Conservation (phyloP, 306 rosid genomes). For the Delonix regia region DNA sequence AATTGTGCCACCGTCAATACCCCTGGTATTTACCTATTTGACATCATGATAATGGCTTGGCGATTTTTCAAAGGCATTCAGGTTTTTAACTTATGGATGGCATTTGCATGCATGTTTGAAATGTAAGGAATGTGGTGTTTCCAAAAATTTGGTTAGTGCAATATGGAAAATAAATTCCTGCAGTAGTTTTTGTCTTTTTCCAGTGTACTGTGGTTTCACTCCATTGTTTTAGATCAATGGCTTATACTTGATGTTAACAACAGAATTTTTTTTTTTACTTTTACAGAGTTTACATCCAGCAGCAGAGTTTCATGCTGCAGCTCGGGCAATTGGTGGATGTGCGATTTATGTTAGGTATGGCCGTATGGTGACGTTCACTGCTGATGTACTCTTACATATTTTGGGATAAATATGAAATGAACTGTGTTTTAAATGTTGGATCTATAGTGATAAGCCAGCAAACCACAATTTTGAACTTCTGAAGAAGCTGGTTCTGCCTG, state of each 20-base stretch:
- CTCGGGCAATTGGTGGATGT: conserved; percentile 92
- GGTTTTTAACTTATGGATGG: no score
- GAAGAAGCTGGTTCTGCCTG: conserved; percentile 87
- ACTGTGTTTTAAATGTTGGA: not conserved
- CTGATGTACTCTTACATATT: not conserved
- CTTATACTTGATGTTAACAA: conserved; percentile 20
- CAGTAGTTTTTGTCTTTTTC: no score
- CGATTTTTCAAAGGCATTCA: no score
- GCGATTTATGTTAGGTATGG: conserved; percentile 90
- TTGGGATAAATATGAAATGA: not conserved
- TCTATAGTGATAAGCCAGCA: conserved; percentile 83
- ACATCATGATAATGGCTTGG: no score
- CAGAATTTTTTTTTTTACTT: not conserved
- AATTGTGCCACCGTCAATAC: no score
- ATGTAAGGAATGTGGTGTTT: no score
- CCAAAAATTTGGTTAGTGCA: no score
- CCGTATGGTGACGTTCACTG: not conserved
- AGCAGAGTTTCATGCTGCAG: conserved; percentile 92
- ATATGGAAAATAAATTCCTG: no score
- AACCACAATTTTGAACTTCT: conserved; percentile 86
- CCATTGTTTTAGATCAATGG: not conserved
- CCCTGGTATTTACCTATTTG: no score
- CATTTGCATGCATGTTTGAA: no score
- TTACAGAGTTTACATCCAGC: conserved; percentile 84
- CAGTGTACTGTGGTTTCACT: not conserved